Percentiles rank a stretch among this genome's conserved stretches.
phyloP scores from a whole-genome alignment of 1,139 yeast genomes.

The Spathaspora sp. region DNA sequence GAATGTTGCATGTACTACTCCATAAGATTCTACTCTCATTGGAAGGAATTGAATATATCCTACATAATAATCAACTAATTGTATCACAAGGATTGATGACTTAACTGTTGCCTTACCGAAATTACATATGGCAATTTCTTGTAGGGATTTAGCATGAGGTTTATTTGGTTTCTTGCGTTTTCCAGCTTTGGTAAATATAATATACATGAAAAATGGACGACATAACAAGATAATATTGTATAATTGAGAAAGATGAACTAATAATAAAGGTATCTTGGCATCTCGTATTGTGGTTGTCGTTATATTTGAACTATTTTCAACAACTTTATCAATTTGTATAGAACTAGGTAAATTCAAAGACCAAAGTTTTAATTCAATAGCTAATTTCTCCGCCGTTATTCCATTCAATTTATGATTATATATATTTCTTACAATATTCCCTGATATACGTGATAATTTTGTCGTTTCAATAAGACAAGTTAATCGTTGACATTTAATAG shows the following conservation, averaged over 20 bases:
- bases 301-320: constrained; percentile 14
- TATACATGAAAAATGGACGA: constrained; percentile 43
- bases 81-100: constrained; percentile 16
- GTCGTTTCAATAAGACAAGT: constrained; percentile 12
- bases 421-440: constrained; percentile 26
- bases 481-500: constrained; percentile 5
- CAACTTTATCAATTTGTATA: constrained; percentile 21
- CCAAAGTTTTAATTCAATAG: constrained; percentile 37
- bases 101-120: constrained; percentile 17
- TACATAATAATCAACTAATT: constrained; percentile 15
- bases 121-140: constrained; percentile 14
- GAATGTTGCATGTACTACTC: constrained; percentile 14
- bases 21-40: constrained; percentile 15
- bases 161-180: constrained; percentile 3
- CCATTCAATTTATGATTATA: constrained; percentile 21
- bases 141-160: constrained; percentile 10
- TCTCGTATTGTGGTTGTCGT: constrained; percentile 8
- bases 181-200: constrained; percentile 9
- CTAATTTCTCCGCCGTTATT: constrained; percentile 35
- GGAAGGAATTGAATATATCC: constrained; percentile 11
- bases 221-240: constrained; percentile 40
- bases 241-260: constrained; percentile 38
- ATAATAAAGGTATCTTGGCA: constrained; percentile 22
- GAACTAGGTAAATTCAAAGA: constrained; percentile 29
- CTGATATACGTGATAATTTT: constrained; percentile 21